These are phyloP conservation scores for Paramarasmius palmivorus DNA, from an alignment of 1,284 basidiomycete species.

Conservation along the genomic window DNA sequence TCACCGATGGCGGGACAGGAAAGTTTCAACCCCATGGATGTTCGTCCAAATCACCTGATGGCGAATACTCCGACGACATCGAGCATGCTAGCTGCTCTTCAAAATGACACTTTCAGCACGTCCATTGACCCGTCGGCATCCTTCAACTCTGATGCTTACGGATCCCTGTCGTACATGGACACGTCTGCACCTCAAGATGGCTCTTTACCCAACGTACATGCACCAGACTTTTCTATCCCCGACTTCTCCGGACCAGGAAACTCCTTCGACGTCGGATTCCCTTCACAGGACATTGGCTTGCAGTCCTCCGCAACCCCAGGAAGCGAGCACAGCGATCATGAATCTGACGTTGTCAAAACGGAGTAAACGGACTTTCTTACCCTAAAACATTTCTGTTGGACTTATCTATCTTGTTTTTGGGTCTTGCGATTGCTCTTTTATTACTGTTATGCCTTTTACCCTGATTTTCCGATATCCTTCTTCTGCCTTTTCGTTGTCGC, in stretches of 20 bases:
- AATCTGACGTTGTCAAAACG: conserved; percentile 43
- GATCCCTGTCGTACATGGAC: conserved; percentile 74
- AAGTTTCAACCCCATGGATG: conserved; percentile 61
- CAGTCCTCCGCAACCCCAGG: conserved; percentile 49
- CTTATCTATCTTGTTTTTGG: conserved; percentile 8
- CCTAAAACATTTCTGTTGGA: not conserved
- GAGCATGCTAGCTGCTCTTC: conserved; percentile 83
- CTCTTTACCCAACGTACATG: conserved; percentile 52
- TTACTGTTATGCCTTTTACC: conserved; percentile 1
- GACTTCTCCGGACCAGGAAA: conserved; percentile 62
- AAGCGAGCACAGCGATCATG: conserved; percentile 59
- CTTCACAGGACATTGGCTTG: conserved; percentile 62
- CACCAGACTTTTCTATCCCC: conserved; percentile 59
- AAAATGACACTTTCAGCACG: conserved; percentile 67
- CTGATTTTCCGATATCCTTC: conserved; percentile 1
- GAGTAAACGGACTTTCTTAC: conserved; percentile 22
- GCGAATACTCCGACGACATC: conserved; percentile 80
- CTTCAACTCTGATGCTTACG: conserved; percentile 69
- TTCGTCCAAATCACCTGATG: conserved; percentile 56
- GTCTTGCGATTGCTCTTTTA: conserved; percentile 6
- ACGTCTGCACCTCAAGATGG: conserved; percentile 63
- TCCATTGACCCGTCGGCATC: conserved; percentile 62
- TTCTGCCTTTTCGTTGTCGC: conserved; percentile 2
- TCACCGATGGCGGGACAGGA: conserved; percentile 83
- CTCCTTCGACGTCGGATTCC: conserved; percentile 70